Base-by-base conservation (phyloP, 352 stramenopile species). In the Phytophthora syringae region DNA sequence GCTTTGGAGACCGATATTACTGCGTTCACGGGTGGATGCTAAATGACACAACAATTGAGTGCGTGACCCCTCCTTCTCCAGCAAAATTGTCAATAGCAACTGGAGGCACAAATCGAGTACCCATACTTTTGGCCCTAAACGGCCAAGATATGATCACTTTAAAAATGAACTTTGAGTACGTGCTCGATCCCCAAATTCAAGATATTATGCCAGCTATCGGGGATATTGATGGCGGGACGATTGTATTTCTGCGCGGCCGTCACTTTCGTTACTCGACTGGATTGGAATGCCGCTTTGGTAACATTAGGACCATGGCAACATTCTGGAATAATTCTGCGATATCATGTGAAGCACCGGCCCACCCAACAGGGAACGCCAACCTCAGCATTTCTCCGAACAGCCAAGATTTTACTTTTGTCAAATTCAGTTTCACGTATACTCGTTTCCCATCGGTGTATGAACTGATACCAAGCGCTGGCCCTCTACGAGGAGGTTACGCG, bases 121-220 rank as follows among this genome's bases (percentile, higher is more conserved):
- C 78, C 0, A 50, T 97, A 12, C 60, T 88, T 11, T 44, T 97
- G n/a, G 79, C 84, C n/a, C 51, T 91, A 5, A 97, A 96, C 44
- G 86, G 82, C 7, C 79, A 90, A 57, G 86, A 96, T 55, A 88
- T 88, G 52, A 48, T 86, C 2, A 48, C 18, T 2, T 20, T 86
- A 0, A 47, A 67, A 5, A 60, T 73, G 27, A 30, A 63, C 0
- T 98, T 94, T 59, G 79, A 93, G 34, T 96, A 92, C 37, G 67
- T 77, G 36, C 47, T 79, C 10, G 64, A 84, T 15, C 52, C 71
- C 1, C 59, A 70, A 5, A 52, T 97, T 34, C 69, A 88, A 48
- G 16, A 32, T 2, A 39, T 93, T 3, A 40, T 44, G 0, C 90
- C 92, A 21, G 30, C 45, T 12, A 44, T 80, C 28, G 88, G 74